A percentile compares a stretch with the other conserved stretches of the same genome.
Evolutionary conservation across 164 flowering plant genomes (phyloP).

Genomic region (Magnolia officinalis): DNA sequence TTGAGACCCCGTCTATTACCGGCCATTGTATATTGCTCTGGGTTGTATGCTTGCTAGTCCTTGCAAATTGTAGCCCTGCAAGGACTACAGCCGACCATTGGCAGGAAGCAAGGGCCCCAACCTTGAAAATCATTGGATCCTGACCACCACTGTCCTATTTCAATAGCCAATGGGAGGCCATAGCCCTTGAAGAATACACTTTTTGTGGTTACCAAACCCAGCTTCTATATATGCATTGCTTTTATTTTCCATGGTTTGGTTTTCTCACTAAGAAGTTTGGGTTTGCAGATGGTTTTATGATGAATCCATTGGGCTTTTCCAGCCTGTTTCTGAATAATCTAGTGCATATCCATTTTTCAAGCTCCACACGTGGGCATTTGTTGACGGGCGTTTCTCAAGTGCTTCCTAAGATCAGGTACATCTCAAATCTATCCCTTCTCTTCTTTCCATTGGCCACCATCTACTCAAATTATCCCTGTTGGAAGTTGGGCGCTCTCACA

Average conservation of each 20-base stretch:
- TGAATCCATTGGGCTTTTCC: conserved; percentile 9
- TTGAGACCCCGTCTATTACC: too few relatives aligned
- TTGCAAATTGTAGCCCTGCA: too few relatives aligned
- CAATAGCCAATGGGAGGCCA: too few relatives aligned
- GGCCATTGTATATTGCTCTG: too few relatives aligned
- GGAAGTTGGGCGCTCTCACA: too few relatives aligned
- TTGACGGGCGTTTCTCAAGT: not conserved
- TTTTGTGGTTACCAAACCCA: not conserved
- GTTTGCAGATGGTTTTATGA: conserved; percentile 11
- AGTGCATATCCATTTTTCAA: not conserved
- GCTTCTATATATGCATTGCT: not conserved
- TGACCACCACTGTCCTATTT: too few relatives aligned
- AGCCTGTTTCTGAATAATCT: conserved; percentile 6
- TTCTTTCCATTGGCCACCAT: not conserved
- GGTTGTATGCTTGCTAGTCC: too few relatives aligned
- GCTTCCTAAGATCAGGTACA: conserved; percentile 3
- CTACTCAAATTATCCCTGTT: too few relatives aligned
- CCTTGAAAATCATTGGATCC: too few relatives aligned
- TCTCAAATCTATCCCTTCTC: not conserved
- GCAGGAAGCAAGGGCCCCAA: too few relatives aligned
- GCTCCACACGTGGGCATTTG: not conserved
- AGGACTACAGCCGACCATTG: too few relatives aligned
- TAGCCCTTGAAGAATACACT: not conserved
- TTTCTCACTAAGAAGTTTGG: not conserved
- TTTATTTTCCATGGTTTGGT: not conserved